Evolutionary conservation across 768 basidiomycete species (phyloP), one percentile per base, ranked within the genome.

Genomic region (Boletus barrowsii): DNA sequence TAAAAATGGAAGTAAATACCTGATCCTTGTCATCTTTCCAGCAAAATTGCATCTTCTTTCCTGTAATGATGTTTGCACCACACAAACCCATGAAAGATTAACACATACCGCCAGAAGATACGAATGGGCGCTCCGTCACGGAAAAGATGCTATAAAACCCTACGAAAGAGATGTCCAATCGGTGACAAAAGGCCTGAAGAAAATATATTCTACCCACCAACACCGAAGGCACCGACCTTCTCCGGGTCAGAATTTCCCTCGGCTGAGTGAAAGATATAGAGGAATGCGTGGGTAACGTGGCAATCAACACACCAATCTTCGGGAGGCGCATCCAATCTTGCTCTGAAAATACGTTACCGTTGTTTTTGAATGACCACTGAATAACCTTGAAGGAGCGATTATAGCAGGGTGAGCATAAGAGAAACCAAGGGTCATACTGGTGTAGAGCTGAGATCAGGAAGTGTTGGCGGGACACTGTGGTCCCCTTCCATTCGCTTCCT

Each of bases 111-210:
- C 18, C 47, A 10, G 41, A 49, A 1, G 53, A 54, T 10, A 54
- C 47, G 14, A 49, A 43, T 6, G 53, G 53, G 2, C 20, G 2
- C 1, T 54, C 53, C 14, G 88, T 90, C 3, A 89, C 83, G 0
- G 88, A 90, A 63, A 91, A 90, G n/a, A 90, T 62, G 58, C 84
- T 86, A 65, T 90, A 89, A 68, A 89, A 87, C 4, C 84, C 83
- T 83, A 17, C n/a, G 10, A n/a, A 14, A 9, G 11, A 10, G 2
- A 4, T 7, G 13, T 20, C 39, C 15, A 26, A 37, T 2, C 4
- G 13, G 17, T 29, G 1, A 24, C 10, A 2, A 3, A 26, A 33
- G n/a, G 10, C 32, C 11, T 10, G 1, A 10, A 33, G 32, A 4
- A 10, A 18, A 6, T 11, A 3, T 8, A 17, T 17, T 17, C 11